A percentile compares a stretch with the other conserved stretches of the same genome.
phyloP scores from a whole-genome alignment of 1,284 basidiomycete genomes.

The Crucibulum parvulum region DNA sequence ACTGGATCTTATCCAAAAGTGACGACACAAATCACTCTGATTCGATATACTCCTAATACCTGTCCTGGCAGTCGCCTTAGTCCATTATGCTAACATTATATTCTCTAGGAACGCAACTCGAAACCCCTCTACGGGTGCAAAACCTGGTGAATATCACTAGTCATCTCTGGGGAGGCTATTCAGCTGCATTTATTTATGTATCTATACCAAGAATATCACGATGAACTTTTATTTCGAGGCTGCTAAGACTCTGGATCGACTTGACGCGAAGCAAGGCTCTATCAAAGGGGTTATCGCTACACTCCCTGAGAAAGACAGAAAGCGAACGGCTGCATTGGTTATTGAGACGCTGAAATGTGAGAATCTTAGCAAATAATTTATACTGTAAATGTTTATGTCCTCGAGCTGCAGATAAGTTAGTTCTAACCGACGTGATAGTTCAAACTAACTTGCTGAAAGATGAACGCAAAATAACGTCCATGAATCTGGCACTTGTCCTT shows the following conservation, averaged over 20 bases:
- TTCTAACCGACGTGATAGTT: conserved; percentile 70
- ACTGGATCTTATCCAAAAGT: conserved; percentile 49
- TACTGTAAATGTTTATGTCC: conserved; percentile 5
- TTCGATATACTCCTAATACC: conserved; percentile 5
- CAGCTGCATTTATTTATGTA: conserved; percentile 3
- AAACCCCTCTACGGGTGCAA: not conserved
- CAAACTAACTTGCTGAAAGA: conserved; percentile 70
- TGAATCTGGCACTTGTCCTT: conserved; percentile 81
- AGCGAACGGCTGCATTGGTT: conserved; percentile 79
- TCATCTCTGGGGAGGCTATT: not conserved
- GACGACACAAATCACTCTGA: conserved; percentile 51
- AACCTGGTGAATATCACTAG: not conserved
- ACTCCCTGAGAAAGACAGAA: conserved; percentile 79
- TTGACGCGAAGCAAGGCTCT: conserved; percentile 87
- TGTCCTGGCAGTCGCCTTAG: not conserved
- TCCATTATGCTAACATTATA: not conserved
- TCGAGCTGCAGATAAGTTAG: conserved; percentile 65
- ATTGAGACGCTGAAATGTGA: conserved; percentile 94
- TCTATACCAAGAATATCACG: conserved; percentile 44
- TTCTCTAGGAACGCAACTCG: not conserved
- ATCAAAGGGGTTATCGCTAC: conserved; percentile 81
- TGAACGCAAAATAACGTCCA: conserved; percentile 77
- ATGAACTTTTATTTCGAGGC: conserved; percentile 97
- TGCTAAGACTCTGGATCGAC: conserved; percentile 80
- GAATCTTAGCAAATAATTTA: conserved; percentile 25